Conservation (phyloP, 495 filamentous ascomycete genomes). For the Penicillium atrosanguineum region DNA sequence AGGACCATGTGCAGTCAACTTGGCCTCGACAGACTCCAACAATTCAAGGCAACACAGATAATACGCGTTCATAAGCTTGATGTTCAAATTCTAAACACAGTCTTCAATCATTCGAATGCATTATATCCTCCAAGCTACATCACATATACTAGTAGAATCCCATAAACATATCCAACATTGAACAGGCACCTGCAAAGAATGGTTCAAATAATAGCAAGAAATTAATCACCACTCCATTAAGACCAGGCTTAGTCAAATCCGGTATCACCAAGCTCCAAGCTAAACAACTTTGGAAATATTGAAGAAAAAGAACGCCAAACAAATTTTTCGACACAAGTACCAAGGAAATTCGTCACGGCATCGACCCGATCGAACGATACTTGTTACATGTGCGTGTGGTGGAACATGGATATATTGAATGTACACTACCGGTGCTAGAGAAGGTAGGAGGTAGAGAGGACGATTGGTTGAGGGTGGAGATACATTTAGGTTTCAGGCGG, state of each 20-base stretch:
- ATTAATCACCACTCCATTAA: not conserved
- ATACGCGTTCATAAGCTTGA: no score
- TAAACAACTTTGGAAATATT: not conserved
- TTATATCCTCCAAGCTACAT: no score
- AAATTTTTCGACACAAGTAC: not conserved
- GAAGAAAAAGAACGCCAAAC: conserved; percentile 7
- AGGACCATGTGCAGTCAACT: no score
- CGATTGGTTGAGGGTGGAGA: no score
- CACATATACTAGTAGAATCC: no score
- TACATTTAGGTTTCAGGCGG: no score
- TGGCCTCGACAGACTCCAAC: no score
- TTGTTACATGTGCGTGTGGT: not conserved
- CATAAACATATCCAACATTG: no score
- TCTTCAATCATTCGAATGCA: no score
- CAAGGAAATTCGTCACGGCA: conserved; percentile 41
- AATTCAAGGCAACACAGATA: no score
- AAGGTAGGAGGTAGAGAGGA: not conserved
- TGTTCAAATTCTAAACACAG: no score
- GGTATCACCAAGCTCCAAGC: not conserved
- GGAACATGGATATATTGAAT: not conserved
- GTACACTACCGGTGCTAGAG: not conserved
- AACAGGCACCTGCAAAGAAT: no score
- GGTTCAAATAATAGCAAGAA: not conserved
- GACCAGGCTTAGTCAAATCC: not conserved
- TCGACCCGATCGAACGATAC: conserved; percentile 13